Evolutionary conservation across 139 green algal species (phyloP).

Genomic region (Chlamydomonas applanata): DNA sequence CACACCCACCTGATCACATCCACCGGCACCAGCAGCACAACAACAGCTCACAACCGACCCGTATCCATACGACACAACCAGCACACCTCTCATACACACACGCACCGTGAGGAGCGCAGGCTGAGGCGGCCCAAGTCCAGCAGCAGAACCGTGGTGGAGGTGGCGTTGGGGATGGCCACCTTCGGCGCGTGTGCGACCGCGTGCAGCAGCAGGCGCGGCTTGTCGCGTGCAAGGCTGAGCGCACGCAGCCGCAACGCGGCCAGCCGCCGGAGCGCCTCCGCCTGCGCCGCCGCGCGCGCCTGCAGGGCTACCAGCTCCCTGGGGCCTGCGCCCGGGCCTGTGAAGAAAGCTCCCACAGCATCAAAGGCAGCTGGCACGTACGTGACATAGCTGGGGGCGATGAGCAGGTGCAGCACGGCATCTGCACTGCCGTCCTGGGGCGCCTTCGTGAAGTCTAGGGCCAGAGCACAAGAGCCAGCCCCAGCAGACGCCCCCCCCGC

Average conservation of each 20-base stretch:
- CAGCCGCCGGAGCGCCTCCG: slow-evolving; percentile 43
- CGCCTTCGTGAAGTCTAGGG: slow-evolving; percentile 47
- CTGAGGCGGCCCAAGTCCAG: slow-evolving; percentile 76
- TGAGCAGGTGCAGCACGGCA: slow-evolving; percentile 45
- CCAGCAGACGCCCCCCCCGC: not conserved
- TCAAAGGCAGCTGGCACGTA: slow-evolving; percentile 62
- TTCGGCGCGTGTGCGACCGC: slow-evolving; percentile 85
- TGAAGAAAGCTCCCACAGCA: slow-evolving; percentile 76
- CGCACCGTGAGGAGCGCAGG: slow-evolving; percentile 32
- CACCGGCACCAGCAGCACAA: too few species aligned
- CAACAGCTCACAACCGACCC: too few species aligned
- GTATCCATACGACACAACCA: too few species aligned
- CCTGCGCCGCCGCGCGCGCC: slow-evolving; percentile 42
- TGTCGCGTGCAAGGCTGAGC: slow-evolving; percentile 28
- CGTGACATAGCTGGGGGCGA: slow-evolving; percentile 80
- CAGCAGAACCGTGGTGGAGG: slow-evolving; percentile 52
- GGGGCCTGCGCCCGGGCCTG: slow-evolving; percentile 4
- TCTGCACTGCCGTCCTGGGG: slow-evolving; percentile 78
- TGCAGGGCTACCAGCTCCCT: slow-evolving; percentile 26
- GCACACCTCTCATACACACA: too few species aligned
- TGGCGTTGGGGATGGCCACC: slow-evolving; percentile 49
- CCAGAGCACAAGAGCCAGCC: slow-evolving; percentile 26
- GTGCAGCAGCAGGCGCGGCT: slow-evolving; percentile 53
- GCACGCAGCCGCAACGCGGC: slow-evolving; percentile 54
- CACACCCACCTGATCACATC: too few species aligned